Evolutionary conservation across 345 rosid genomes (phyloP).

Genomic region (Euphorbia lathyris): DNA sequence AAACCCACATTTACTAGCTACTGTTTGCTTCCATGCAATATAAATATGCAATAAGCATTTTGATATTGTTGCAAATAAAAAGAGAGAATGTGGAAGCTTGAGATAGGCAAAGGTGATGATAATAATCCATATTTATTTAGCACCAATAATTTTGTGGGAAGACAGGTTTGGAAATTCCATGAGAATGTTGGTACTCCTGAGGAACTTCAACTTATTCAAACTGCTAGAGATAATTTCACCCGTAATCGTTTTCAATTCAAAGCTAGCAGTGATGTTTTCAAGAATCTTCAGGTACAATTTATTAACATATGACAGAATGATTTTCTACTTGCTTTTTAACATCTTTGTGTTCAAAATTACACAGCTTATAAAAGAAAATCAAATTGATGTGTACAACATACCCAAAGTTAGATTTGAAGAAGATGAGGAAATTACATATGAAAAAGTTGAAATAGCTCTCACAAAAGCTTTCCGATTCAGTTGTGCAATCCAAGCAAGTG

Average conservation of each 20-base stretch:
- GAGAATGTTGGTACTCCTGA: background rate
- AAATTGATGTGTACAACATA: background rate
- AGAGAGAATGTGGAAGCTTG: background rate
- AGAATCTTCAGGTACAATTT: conserved; percentile 14
- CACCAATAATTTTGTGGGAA: conserved; percentile 12
- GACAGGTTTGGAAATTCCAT: conserved; percentile 6
- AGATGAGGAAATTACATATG: background rate
- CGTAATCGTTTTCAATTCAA: conserved; percentile 1
- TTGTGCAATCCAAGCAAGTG: conserved; percentile 18
- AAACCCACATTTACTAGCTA: too few relatives aligned
- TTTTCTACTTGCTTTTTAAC: background rate
- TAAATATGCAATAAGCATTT: too few relatives aligned
- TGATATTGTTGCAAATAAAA: too few relatives aligned
- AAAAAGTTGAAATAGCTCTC: background rate
- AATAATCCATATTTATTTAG: conserved; percentile 1
- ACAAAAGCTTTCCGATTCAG: conserved; percentile 11
- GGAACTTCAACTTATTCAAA: background rate
- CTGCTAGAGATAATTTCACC: background rate
- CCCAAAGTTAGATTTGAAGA: conserved; percentile 1
- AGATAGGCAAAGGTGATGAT: background rate
- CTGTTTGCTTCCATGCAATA: too few relatives aligned
- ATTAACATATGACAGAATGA: too few relatives aligned
- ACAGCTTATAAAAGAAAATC: conserved; percentile 20
- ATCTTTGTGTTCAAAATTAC: background rate
- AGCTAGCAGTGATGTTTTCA: conserved; percentile 15